These are phyloP conservation scores for Coprinopsis strossmayeri DNA, from an alignment of 768 basidiomycete genomes.

Conservation along the genomic window DNA sequence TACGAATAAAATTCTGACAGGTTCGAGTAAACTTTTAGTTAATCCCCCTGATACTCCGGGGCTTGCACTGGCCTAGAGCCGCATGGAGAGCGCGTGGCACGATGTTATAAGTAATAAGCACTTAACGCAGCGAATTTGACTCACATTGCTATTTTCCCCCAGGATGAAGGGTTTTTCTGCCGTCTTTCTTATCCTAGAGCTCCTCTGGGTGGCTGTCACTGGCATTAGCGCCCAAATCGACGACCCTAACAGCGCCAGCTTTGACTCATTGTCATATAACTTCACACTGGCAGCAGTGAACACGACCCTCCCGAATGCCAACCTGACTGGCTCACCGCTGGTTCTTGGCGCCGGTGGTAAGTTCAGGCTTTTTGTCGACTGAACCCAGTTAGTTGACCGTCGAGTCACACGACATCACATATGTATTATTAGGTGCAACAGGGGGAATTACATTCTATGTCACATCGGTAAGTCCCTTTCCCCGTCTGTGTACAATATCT, in stretches of 20 bases:
- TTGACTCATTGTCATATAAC: conserved; percentile 23
- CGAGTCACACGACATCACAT: no score
- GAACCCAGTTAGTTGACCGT: no score
- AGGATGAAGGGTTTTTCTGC: background rate
- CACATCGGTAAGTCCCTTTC: conserved; percentile 28
- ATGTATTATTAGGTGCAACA: conserved; percentile 25
- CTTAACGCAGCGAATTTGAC: background rate
- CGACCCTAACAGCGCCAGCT: background rate
- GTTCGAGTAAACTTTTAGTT: background rate
- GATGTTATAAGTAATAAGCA: background rate
- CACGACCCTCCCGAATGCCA: conserved; percentile 32
- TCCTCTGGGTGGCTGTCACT: background rate
- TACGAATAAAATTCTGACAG: no score
- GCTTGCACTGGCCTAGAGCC: background rate
- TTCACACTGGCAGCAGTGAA: conserved; percentile 44
- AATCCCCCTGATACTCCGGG: background rate
- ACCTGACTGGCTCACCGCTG: conserved; percentile 38
- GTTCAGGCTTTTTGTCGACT: background rate
- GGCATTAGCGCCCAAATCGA: background rate
- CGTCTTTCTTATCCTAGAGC: background rate
- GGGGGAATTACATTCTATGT: conserved; percentile 33
- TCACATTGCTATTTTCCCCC: background rate
- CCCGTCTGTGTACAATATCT: background rate
- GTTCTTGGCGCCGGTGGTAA: conserved; percentile 36
- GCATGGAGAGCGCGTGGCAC: background rate